These are phyloP conservation scores for Trichoderma lentiforme DNA, from an alignment of 2,329 filamentous ascomycete genomes.

Conservation along the genomic window DNA sequence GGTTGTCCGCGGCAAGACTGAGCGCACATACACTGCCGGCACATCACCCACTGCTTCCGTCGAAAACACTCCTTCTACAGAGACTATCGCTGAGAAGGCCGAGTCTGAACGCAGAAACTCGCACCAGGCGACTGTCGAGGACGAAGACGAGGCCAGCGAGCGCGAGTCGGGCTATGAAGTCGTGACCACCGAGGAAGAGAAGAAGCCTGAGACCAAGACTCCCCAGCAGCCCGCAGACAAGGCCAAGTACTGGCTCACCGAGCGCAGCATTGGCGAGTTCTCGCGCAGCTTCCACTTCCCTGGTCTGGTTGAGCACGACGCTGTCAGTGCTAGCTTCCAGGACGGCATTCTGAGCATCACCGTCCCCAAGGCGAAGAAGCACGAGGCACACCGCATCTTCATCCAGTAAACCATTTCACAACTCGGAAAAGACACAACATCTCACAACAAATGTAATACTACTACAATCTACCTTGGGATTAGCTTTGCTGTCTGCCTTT, in stretches of 20 bases:
- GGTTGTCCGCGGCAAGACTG: constrained; percentile 65
- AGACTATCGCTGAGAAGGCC: constrained; percentile 41
- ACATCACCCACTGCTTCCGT: constrained; percentile 47
- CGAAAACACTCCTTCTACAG: constrained; percentile 39
- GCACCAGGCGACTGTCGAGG: constrained; percentile 64
- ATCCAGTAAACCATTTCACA: constrained; percentile 42
- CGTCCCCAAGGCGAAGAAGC: constrained; percentile 65
- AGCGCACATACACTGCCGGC: constrained; percentile 59
- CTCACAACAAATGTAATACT: background rate
- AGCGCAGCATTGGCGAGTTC: constrained; percentile 66
- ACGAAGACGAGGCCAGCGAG: constrained; percentile 44
- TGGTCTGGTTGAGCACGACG: constrained; percentile 57
- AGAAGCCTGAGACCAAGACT: constrained; percentile 22
- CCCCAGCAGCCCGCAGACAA: constrained; percentile 37
- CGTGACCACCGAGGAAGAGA: constrained; percentile 25
- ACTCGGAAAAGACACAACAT: background rate
- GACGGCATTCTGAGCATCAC: constrained; percentile 62
- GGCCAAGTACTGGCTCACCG: constrained; percentile 67
- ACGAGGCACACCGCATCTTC: constrained; percentile 52
- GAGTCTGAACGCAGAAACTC: constrained; percentile 35
- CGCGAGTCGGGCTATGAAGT: constrained; percentile 28
- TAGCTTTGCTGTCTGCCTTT: constrained; percentile 1
- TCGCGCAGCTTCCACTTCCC: constrained; percentile 67
- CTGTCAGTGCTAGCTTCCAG: constrained; percentile 59
- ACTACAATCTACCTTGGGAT: background rate